Evolutionary conservation across 2,329 filamentous ascomycete genomes (phyloP).

Genomic region (Arthrobotrys sphaeroides): DNA sequence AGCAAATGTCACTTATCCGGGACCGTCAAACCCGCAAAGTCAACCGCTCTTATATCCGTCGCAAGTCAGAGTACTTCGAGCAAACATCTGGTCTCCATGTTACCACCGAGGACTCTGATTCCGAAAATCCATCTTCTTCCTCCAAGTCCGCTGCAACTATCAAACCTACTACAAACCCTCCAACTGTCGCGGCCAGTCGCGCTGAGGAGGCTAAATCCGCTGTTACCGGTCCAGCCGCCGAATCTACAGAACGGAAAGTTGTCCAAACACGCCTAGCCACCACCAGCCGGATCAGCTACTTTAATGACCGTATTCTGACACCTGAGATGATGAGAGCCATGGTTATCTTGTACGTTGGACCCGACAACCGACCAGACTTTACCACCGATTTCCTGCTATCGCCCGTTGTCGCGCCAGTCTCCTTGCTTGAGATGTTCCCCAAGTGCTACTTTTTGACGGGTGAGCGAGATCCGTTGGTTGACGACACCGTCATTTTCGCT

Average conservation of each 20-base stretch:
- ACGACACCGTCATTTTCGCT: constrained; percentile 96
- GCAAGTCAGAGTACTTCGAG: constrained; percentile 82
- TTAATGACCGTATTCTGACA: constrained; percentile 91
- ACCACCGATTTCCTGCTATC: constrained; percentile 88
- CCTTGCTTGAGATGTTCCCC: constrained; percentile 83
- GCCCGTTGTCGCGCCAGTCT: constrained; percentile 86
- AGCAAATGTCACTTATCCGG: constrained; percentile 93
- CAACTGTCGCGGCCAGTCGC: background rate
- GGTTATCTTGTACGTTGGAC: constrained; percentile 97
- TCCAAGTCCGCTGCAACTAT: constrained; percentile 71
- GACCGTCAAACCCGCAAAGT: constrained; percentile 80
- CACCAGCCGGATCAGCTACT: constrained; percentile 97
- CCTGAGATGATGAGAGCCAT: constrained; percentile 99
- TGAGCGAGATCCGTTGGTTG: constrained; percentile 92
- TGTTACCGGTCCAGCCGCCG: constrained; percentile 55
- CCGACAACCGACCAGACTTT: constrained; percentile 92
- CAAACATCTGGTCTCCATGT: constrained; percentile 80
- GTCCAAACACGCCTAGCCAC: constrained; percentile 88
- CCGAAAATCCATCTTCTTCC: constrained; percentile 58
- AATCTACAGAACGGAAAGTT: constrained; percentile 50
- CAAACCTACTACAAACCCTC: constrained; percentile 35
- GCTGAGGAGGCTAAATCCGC: constrained; percentile 49
- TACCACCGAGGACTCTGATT: constrained; percentile 69
- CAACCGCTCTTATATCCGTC: constrained; percentile 78
- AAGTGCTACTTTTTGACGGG: constrained; percentile 95